These are phyloP conservation scores for Sugiyamaella boreocaroliniensis DNA, from an alignment of 805 yeast species.

Conservation along the genomic window DNA sequence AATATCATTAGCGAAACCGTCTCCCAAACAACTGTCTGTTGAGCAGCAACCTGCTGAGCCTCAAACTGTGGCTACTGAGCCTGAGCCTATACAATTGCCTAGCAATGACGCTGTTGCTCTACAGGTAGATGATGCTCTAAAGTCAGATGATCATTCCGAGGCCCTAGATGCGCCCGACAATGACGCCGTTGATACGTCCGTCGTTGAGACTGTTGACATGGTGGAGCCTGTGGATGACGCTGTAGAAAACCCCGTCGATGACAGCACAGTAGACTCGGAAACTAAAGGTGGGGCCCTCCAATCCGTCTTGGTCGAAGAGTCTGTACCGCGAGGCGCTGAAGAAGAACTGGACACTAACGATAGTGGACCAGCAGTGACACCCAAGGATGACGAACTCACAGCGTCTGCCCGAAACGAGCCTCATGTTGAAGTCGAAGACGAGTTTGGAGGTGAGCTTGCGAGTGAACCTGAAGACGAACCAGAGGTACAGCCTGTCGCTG, in stretches of 20 bases:
- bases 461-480: not conserved
- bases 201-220: not conserved
- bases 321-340: not conserved
- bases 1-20: too few relatives aligned
- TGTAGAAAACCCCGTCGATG: not conserved
- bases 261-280: not conserved
- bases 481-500: not conserved
- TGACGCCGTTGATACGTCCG: not conserved
- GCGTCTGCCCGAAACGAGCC: too few relatives aligned
- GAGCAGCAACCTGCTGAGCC: not conserved
- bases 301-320: too few relatives aligned
- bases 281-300: too few relatives aligned
- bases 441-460: not conserved
- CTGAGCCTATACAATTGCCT: not conserved
- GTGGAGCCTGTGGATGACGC: not conserved
- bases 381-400: too few relatives aligned
- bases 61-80: not conserved
- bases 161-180: not conserved
- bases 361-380: not conserved
- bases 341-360: not conserved
- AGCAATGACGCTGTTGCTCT: not conserved
- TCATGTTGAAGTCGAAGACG: not conserved
- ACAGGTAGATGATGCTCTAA: too few relatives aligned
- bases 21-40: too few relatives aligned
- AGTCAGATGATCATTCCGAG: too few relatives aligned